Percentiles rank a stretch among this genome's conserved stretches.
Evolutionary conservation across 495 filamentous ascomycete species (phyloP).

Genomic region (Cercophora sp.): DNA sequence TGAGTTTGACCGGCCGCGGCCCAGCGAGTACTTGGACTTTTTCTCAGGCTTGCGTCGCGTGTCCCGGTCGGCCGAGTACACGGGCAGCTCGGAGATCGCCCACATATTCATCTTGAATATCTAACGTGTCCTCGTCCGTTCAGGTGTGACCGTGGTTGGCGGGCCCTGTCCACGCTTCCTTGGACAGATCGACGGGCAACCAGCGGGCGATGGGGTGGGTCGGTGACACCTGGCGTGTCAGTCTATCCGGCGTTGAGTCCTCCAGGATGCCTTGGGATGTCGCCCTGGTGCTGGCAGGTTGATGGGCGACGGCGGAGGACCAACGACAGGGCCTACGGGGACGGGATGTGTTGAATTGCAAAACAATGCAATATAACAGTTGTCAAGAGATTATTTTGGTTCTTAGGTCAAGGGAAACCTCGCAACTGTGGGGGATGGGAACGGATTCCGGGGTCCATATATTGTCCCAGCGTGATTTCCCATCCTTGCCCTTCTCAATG

Average conservation of each 20-base stretch:
- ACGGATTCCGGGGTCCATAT: conserved; percentile 20
- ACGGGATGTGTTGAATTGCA: conserved; percentile 15
- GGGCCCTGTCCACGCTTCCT: not conserved
- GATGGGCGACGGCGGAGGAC: not conserved
- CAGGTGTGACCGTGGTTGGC: not conserved
- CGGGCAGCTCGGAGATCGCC: conserved; percentile 30
- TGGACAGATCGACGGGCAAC: conserved; percentile 2
- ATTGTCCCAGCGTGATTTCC: conserved; percentile 22
- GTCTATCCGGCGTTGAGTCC: conserved; percentile 3
- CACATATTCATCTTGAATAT: conserved; percentile 30
- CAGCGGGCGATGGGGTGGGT: not conserved
- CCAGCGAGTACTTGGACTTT: conserved; percentile 12
- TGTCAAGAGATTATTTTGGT: conserved; percentile 8
- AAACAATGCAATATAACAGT: conserved; percentile 19
- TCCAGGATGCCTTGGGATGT: not conserved
- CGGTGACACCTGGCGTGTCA: conserved; percentile 5
- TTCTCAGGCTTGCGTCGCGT: conserved; percentile 22
- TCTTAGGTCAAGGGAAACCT: conserved; percentile 14
- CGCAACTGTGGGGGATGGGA: conserved; percentile 20
- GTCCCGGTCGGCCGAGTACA: conserved; percentile 25
- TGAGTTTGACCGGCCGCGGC: conserved; percentile 2
- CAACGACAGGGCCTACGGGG: not conserved
- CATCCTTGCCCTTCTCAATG: conserved; percentile 17
- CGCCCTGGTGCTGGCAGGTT: not conserved
- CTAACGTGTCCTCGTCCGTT: conserved; percentile 1